Base-by-base conservation (phyloP, 352 stramenopile species). In the Phytophthora tubulina region DNA sequence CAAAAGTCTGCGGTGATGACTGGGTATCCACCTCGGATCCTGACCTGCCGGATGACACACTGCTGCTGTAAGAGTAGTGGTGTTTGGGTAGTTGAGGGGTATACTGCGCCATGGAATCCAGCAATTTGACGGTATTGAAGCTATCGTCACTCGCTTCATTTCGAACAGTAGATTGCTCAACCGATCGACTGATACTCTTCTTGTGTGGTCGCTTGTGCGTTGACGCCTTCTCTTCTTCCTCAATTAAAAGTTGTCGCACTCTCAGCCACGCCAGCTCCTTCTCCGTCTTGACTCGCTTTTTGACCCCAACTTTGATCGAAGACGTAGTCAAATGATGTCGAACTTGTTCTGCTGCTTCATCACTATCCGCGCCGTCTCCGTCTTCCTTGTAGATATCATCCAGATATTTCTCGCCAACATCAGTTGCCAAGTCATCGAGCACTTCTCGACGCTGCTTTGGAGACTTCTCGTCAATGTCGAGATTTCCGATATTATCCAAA, bases 311-410 rank as follows among this genome's bases (percentile, higher is more conserved):
- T 27, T 27, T 46, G 14, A 27, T 46, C 4, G 41, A 46, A n/a
- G 10, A 27, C 41, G 7, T 7, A 17, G 41, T 7, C 14, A 46
- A 4, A 45, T 46, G 21, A 2, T 27, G 21, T 27, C 21, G 21
- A 27, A 27, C 21, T 27, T 27, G 21, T 27, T 27, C 21, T 27
- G 21, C 21, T 27, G 21, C 21, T 27, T 27, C 21, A 27, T 27
- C 21, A 27, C 21, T 27, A 27, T 27, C 21, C 21, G 21, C 55
- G 39, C 33, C 44, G 38, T 38, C 70, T n/a, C 76, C 69, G n/a
- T 91, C 78, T 2, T 89, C 84, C 39, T 76, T 73, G 67, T 91
- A 90, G 30, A 91, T 75, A 51, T 79, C 76, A 35, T 91, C 76
- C 5, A 91, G 54, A 55, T 91, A 92, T 21, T 79, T 73, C 55